Evolutionary conservation across 345 rosid species (phyloP).

Genomic region (Eutrema heterophyllum): DNA sequence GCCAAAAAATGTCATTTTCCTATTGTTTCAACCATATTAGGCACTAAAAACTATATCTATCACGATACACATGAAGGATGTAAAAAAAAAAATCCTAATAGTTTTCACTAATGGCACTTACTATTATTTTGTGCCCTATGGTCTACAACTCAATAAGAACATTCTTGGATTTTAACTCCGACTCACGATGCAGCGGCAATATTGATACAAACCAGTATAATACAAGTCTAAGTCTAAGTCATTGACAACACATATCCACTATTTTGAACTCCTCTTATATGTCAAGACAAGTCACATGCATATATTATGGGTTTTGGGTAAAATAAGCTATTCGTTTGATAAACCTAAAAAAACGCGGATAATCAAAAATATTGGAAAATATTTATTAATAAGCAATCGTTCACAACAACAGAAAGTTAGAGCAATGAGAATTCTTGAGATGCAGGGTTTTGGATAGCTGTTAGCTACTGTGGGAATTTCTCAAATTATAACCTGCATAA

Average conservation of each 20-base stretch:
- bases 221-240: too few relatives aligned
- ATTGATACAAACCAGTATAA: too few relatives aligned
- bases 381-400: too few relatives aligned
- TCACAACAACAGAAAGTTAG: too few relatives aligned
- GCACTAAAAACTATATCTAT: neutral
- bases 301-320: too few relatives aligned
- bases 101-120: neutral
- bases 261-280: neutral
- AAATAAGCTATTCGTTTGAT: too few relatives aligned
- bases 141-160: neutral
- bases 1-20: neutral
- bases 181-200: neutral
- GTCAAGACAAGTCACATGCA: neutral
- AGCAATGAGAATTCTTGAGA: too few relatives aligned
- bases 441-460: too few relatives aligned
- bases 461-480: too few relatives aligned
- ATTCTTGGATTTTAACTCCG: neutral
- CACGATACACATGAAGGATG: neutral
- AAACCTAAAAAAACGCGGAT: too few relatives aligned
- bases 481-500: too few relatives aligned
- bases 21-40: neutral
- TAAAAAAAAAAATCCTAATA: neutral
- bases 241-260: neutral
- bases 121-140: neutral
- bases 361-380: too few relatives aligned